phyloP scores from a whole-genome alignment of 2,329 filamentous ascomycete species.

The Huntiella abstrusa region DNA sequence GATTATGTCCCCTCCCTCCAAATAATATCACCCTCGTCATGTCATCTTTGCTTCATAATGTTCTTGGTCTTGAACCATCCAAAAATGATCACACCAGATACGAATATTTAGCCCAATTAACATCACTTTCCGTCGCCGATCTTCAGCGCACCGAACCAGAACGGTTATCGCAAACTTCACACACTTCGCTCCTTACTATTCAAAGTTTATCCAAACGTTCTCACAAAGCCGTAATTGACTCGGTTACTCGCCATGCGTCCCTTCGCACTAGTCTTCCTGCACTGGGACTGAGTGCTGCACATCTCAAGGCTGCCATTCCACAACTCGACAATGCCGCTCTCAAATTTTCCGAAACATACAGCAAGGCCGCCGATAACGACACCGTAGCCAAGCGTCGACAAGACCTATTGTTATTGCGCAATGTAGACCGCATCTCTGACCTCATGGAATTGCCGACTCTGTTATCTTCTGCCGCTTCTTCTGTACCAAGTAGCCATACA shows the following conservation, averaged over 20 bases:
- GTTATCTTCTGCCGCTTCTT: constrained; percentile 58
- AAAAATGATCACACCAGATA: constrained; percentile 33
- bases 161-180: constrained; percentile 59
- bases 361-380: constrained; percentile 49
- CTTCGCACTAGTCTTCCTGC: constrained; percentile 53
- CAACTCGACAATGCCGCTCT: constrained; percentile 62
- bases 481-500: constrained; percentile 55
- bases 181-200: constrained; percentile 63
- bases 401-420: constrained; percentile 63
- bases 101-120: constrained; percentile 59
- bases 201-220: constrained; percentile 82
- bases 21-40: constrained; percentile 14
- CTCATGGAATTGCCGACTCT: constrained; percentile 78
- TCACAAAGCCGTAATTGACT: constrained; percentile 66
- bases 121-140: constrained; percentile 55
- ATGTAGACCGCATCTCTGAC: constrained; percentile 76
- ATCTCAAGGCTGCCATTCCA: constrained; percentile 55
- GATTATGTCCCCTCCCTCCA: too few relatives aligned
- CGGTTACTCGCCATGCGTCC: constrained; percentile 57
- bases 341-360: constrained; percentile 66
- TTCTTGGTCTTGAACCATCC: constrained; percentile 18
- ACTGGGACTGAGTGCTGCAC: constrained; percentile 44
- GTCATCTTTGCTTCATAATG: constrained; percentile 21
- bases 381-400: constrained; percentile 57
- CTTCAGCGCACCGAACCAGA: constrained; percentile 60